phyloP scores from a whole-genome alignment of 345 rosid species.

The Acer saccharum region DNA sequence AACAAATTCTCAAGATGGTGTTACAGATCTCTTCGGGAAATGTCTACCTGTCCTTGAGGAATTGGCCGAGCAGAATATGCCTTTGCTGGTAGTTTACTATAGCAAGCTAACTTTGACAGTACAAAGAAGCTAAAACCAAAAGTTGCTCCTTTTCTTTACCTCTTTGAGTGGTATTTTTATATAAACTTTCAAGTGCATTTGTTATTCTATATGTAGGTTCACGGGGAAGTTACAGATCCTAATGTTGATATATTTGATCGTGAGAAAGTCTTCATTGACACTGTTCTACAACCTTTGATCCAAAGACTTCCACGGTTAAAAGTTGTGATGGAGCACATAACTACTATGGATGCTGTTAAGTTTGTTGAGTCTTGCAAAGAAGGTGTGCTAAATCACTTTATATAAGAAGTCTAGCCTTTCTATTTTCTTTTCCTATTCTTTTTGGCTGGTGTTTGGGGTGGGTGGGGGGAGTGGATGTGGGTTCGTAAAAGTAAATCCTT shows the following conservation, averaged over 20 bases:
- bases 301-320: constrained; percentile 72
- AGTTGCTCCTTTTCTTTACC: not conserved
- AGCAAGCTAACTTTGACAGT: not conserved
- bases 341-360: constrained; percentile 81
- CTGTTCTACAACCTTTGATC: constrained; percentile 70
- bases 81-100: constrained; percentile 66
- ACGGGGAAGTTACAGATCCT: constrained; percentile 95
- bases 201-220: constrained; percentile 57
- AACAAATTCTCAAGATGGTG: constrained; percentile 96
- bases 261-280: constrained; percentile 83
- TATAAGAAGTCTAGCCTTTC: not conserved
- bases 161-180: not conserved
- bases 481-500: not conserved
- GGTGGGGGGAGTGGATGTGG: not conserved
- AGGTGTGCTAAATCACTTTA: constrained; percentile 41
- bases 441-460: not conserved
- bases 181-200: constrained; percentile 1
- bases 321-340: constrained; percentile 93
- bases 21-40: constrained; percentile 86
- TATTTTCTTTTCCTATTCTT: not conserved
- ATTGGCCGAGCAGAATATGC: constrained; percentile 83
- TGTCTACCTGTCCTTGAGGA: constrained; percentile 90
- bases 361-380: constrained; percentile 85
- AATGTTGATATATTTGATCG: constrained; percentile 86
- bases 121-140: too few relatives aligned